A percentile compares a stretch with the other conserved stretches of the same genome.
Evolutionary conservation across 768 basidiomycete genomes (phyloP).

Genomic region (Pleurotus pulmonarius): DNA sequence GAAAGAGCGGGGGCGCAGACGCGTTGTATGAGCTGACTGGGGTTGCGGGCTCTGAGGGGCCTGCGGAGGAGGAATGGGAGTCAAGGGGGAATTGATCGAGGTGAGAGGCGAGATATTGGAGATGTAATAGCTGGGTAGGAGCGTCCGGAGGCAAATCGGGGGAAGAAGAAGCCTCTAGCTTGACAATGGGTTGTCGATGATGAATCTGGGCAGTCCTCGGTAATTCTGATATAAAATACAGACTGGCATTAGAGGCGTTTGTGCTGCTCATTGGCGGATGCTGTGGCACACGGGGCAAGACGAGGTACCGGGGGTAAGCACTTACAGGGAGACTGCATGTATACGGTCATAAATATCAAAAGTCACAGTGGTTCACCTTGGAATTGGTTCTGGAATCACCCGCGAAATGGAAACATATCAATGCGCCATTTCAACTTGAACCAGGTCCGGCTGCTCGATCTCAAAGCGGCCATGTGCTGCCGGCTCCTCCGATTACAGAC

Average conservation of each 20-base stretch:
- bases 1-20: not conserved
- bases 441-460: conserved; percentile 5
- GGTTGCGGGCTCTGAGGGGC: conserved; percentile 24
- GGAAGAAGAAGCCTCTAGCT: conserved; percentile 40
- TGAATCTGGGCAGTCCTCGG: conserved; percentile 12
- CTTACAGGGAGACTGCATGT: conserved; percentile 6
- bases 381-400: conserved; percentile 6
- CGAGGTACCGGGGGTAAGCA: conserved; percentile 2
- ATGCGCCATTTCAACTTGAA: conserved; percentile 7
- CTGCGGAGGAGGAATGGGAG: conserved; percentile 31
- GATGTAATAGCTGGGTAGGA: conserved; percentile 32
- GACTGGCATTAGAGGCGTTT: conserved; percentile 13
- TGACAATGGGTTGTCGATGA: conserved; percentile 26
- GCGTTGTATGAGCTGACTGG: not conserved
- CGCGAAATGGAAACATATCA: conserved; percentile 10
- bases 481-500: conserved; percentile 7
- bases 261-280: conserved; percentile 10
- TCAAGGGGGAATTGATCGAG: conserved; percentile 26
- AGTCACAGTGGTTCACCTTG: not conserved
- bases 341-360: conserved; percentile 5
- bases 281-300: conserved; percentile 4
- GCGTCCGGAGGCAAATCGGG: conserved; percentile 36
- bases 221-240: conserved; percentile 13
- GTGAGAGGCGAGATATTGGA: conserved; percentile 28
- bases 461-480: conserved; percentile 3